phyloP scores from a whole-genome alignment of 1,284 basidiomycete genomes.

The Ganoderma resinaceum region DNA sequence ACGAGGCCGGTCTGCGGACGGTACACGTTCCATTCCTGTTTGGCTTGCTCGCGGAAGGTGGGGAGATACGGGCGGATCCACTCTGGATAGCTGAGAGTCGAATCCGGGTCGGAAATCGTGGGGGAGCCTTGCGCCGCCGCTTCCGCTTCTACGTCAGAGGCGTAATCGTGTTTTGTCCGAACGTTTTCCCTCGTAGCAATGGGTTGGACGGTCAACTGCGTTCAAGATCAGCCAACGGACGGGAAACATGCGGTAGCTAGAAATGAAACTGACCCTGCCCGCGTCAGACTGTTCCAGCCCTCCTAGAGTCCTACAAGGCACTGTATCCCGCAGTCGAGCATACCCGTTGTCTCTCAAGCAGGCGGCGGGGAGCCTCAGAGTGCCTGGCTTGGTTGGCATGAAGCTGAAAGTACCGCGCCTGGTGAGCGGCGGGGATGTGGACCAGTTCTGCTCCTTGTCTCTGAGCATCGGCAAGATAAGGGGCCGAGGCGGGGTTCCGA shows the following conservation, averaged over 20 bases:
- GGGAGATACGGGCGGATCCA: slow-evolving; percentile 25
- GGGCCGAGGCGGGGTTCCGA: neutral
- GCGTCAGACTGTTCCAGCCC: neutral
- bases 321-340: neutral
- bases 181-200: neutral
- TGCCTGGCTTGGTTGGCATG: neutral
- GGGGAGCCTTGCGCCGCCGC: too few relatives aligned
- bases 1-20: neutral
- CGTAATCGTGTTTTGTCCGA: neutral
- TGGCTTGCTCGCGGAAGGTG: slow-evolving; percentile 23
- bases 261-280: neutral
- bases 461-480: neutral
- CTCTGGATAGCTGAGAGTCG: slow-evolving; percentile 19
- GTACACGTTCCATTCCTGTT: slow-evolving; percentile 23
- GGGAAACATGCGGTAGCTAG: neutral
- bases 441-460: neutral
- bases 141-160: neutral
- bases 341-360: neutral
- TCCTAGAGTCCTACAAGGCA: neutral
- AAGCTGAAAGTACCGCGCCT: neutral
- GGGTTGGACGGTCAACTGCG: neutral
- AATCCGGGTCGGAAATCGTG: slow-evolving; percentile 10
- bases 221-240: neutral
- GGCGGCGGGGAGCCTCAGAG: neutral
- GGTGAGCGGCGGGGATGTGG: neutral